Conservation (phyloP, 306 rosid genomes). For the Lotus japonicus region DNA sequence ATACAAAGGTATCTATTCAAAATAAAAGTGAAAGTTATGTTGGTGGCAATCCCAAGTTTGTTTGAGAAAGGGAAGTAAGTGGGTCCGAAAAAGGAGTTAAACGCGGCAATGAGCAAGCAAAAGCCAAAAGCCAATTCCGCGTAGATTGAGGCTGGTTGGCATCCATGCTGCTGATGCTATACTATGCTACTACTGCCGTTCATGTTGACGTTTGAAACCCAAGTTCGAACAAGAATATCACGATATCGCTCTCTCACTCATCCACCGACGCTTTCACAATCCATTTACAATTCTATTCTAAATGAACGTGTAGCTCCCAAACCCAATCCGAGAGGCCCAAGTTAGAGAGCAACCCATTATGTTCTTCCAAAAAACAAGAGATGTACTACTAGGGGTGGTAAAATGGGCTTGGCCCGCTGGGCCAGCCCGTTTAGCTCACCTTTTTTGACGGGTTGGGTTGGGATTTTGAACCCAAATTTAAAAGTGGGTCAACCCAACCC, state of each 20-base stretch:
- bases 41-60: not conserved
- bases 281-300: too few species aligned
- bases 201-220: slow-evolving; percentile 12
- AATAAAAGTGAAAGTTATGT: not conserved
- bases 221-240: not conserved
- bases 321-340: too few species aligned
- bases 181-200: not conserved
- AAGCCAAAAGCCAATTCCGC: slow-evolving; percentile 11
- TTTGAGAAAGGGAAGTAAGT: not conserved
- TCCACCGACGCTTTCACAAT: slow-evolving; percentile 2
- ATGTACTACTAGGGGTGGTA: too few species aligned
- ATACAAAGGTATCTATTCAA: too few species aligned
- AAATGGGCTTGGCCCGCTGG: too few species aligned
- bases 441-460: too few species aligned
- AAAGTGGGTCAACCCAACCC: too few species aligned
- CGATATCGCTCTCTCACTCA: not conserved
- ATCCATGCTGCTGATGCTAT: not conserved
- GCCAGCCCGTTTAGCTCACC: too few species aligned
- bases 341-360: too few species aligned
- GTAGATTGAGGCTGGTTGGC: slow-evolving; percentile 14
- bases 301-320: too few species aligned
- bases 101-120: slow-evolving; percentile 15
- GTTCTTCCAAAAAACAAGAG: too few species aligned
- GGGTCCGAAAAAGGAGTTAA: not conserved
- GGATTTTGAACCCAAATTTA: too few species aligned